Base-by-base conservation (phyloP, 2,329 filamentous ascomycete genomes). In the Ophiocordyceps camponoti-saundersi region DNA sequence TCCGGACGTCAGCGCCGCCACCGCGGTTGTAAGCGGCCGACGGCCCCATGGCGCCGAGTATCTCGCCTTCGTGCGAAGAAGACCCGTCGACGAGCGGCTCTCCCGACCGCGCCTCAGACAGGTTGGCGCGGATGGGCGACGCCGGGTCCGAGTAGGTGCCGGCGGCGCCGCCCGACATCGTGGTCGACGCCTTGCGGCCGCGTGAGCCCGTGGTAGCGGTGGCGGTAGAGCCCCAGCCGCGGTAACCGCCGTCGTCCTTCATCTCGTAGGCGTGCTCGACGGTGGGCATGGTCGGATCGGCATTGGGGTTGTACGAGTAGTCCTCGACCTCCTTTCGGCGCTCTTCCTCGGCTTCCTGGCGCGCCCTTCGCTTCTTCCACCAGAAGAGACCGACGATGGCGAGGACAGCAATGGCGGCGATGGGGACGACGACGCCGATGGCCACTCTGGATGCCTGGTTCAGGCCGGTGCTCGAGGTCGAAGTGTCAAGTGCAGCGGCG, bases 301-400 rank as follows among this genome's bases (percentile, higher is more conserved):
- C 82, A 65, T 96, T 96, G n/a, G 92, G 92, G 62, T 96, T 96
- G 70, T 89, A 96, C 30, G 85, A 82, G 61, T 96, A 96, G 60
- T 96, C 92, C 62, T 96, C 90, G 12, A 95, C 88, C 65, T 98
- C 92, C 67, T 95, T 95, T 52, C 89, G 79, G 45, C 92, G 79
- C 56, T 89, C 79, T 60, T 95, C 92, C 59, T 92, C 87, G 15
- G 82, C 84, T 52, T 79, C 78, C 69, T 87, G 92, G 52, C 81
- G 79, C 57, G 85, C 80, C 68, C 93, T 94, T 52, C 88, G 82
- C 67, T 80, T 88, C 60, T 85, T 80, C 87, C 88, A 98, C 58
- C 90, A 78, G 62, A 85, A 88, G 26, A 95, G 71, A 7, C 80
- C 84, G 3, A 77, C 78, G 10, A 90, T 64, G 2, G 90, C 79